phyloP scores from a whole-genome alignment of 2,329 filamentous ascomycete species.

The Lachnellula cervina region DNA sequence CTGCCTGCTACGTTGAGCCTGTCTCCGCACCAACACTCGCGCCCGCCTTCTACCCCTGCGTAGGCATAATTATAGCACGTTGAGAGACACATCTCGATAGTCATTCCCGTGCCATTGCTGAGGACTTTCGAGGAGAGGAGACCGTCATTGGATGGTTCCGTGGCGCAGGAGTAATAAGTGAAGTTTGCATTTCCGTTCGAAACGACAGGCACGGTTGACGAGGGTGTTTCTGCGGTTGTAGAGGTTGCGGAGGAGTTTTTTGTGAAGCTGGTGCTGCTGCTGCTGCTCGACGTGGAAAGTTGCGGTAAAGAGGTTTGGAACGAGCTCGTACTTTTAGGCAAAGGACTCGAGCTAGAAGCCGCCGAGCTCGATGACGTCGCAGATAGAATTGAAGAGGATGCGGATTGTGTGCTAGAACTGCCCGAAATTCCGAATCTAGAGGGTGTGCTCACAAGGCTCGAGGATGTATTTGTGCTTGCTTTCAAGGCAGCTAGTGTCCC shows the following conservation, averaged over 20 bases:
- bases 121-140: conserved; percentile 18
- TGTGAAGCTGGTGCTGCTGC: conserved; percentile 9
- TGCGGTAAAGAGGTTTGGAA: neutral
- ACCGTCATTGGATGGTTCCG: conserved; percentile 22
- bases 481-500: neutral
- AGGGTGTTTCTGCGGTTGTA: neutral
- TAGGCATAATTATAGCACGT: conserved; percentile 32
- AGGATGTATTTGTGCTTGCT: conserved; percentile 2
- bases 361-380: neutral
- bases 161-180: conserved; percentile 27
- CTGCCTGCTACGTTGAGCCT: conserved; percentile 13
- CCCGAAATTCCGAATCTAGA: neutral
- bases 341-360: neutral
- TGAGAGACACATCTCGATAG: conserved; percentile 29
- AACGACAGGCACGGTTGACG: conserved; percentile 20
- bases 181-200: conserved; percentile 28
- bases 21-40: conserved; percentile 39
- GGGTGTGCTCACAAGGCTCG: neutral
- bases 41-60: conserved; percentile 36
- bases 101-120: conserved; percentile 29
- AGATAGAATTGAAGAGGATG: neutral
- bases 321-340: neutral
- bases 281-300: neutral
- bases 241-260: conserved; percentile 12
- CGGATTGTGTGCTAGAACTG: neutral